Evolutionary conservation across 75 land plant species (phyloP).

Genomic region (Pinus tabuliformis): DNA sequence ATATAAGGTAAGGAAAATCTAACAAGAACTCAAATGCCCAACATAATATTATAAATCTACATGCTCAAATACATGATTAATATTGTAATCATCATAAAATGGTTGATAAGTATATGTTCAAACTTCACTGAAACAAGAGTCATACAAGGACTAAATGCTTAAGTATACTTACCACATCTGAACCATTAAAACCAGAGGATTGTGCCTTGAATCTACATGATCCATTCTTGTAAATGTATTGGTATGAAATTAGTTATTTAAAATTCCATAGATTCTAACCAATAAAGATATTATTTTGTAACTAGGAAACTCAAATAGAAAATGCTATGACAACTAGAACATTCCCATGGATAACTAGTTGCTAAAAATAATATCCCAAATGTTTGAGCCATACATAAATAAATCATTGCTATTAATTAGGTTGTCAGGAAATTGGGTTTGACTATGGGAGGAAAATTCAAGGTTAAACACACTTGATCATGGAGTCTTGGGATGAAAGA

Average conservation of each 20-base stretch:
- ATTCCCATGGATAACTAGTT: background rate
- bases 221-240: conserved; percentile 40
- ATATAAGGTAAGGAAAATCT: background rate
- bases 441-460: no score
- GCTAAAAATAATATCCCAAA: background rate
- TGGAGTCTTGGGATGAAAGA: no score
- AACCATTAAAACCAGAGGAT: conserved; percentile 32
- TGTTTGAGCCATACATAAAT: background rate
- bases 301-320: background rate
- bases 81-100: background rate
- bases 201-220: conserved; percentile 43
- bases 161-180: conserved; percentile 32
- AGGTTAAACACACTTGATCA: no score
- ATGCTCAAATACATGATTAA: background rate
- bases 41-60: background rate
- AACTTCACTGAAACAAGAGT: background rate
- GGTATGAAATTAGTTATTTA: background rate
- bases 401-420: background rate
- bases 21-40: background rate
- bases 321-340: background rate
- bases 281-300: background rate
- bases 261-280: background rate
- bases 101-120: background rate
- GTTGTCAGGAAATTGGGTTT: background rate
- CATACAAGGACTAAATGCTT: background rate